These are phyloP conservation scores for Pleurotus pulmonarius DNA, from an alignment of 768 basidiomycete species.

Conservation along the genomic window DNA sequence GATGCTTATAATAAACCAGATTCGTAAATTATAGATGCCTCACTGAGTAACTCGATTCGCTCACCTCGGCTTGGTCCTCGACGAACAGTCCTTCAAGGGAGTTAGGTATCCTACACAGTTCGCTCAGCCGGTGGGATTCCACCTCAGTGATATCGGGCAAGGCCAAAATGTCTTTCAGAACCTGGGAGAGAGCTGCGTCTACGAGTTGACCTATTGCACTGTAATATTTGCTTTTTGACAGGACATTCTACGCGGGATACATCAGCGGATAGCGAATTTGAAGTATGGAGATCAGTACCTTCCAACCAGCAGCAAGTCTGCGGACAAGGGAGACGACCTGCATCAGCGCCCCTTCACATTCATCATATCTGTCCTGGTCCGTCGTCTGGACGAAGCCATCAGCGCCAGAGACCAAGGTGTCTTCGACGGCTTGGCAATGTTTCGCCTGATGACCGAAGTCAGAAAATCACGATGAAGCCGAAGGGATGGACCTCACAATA, in stretches of 20 bases:
- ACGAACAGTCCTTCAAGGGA: conserved; percentile 80
- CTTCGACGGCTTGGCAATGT: conserved; percentile 40
- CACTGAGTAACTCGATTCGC: conserved; percentile 10
- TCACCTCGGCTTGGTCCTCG: conserved; percentile 57
- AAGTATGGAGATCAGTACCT: conserved; percentile 43
- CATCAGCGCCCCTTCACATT: conserved; percentile 68
- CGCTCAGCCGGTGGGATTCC: conserved; percentile 80
- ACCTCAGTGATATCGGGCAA: conserved; percentile 84
- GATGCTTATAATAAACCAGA: conserved; percentile 40
- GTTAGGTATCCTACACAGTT: conserved; percentile 76
- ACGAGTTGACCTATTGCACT: conserved; percentile 66
- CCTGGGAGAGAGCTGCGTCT: conserved; percentile 60
- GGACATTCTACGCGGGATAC: conserved; percentile 42
- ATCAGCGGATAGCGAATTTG: background rate
- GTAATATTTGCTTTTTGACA: conserved; percentile 73
- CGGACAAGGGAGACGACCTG: conserved; percentile 63
- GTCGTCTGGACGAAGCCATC: conserved; percentile 67
- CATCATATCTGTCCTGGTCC: conserved; percentile 72
- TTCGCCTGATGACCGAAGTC: conserved; percentile 33
- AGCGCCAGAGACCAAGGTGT: conserved; percentile 46
- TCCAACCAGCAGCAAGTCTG: conserved; percentile 59
- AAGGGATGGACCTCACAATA: conserved; percentile 45
- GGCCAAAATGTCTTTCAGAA: conserved; percentile 70
- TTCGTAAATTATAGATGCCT: background rate
- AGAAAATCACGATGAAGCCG: conserved; percentile 5